Conservation (phyloP, 345 rosid species). For the Populus euphratica region DNA sequence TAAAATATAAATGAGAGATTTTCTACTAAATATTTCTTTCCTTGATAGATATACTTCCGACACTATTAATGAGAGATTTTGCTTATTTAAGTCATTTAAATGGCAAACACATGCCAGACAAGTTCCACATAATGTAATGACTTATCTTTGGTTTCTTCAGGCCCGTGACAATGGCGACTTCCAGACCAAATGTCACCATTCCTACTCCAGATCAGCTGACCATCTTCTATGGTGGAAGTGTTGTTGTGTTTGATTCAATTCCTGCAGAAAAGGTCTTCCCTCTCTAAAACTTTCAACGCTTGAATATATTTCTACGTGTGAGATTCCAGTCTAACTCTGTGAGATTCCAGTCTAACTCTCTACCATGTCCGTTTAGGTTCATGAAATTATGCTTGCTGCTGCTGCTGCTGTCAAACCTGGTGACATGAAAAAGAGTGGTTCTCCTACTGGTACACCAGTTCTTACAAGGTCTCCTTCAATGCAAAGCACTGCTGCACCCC, state of each 20-base stretch:
- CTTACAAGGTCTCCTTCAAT: slow-evolving; percentile 78
- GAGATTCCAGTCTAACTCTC: neutral
- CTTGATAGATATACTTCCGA: neutral
- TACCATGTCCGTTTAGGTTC: slow-evolving; percentile 40
- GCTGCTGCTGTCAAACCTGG: slow-evolving; percentile 39
- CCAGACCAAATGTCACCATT: slow-evolving; percentile 31
- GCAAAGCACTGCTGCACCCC: slow-evolving; percentile 68
- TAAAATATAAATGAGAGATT: too few species aligned
- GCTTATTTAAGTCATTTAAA: neutral
- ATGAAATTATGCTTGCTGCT: slow-evolving; percentile 64
- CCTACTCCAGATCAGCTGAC: slow-evolving; percentile 60
- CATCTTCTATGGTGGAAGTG: slow-evolving; percentile 74
- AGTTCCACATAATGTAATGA: neutral
- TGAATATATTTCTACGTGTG: neutral
- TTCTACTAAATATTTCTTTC: neutral
- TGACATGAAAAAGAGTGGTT: slow-evolving; percentile 42
- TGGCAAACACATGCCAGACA: neutral
- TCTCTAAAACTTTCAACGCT: neutral
- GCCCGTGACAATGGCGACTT: slow-evolving; percentile 23
- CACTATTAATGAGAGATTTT: neutral
- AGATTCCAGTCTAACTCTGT: neutral
- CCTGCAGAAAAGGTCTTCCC: slow-evolving; percentile 62
- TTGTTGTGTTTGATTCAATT: slow-evolving; percentile 63
- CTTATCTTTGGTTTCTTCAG: slow-evolving; percentile 26
- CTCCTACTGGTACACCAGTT: slow-evolving; percentile 48